These are phyloP conservation scores for Yamadazyma spencermartinsiae DNA, from an alignment of 1,139 yeast species.

Conservation along the genomic window DNA sequence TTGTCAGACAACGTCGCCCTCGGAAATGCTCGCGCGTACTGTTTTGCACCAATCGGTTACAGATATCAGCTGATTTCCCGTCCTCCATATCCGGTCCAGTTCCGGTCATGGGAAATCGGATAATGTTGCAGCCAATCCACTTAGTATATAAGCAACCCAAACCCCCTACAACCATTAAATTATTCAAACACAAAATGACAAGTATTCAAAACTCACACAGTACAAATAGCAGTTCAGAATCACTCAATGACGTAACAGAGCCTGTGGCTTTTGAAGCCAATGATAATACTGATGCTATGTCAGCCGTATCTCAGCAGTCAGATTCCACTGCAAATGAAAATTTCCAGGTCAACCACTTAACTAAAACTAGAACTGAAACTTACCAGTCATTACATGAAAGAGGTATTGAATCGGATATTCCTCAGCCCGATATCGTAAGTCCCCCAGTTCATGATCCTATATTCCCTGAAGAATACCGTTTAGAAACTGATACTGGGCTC, in stretches of 20 bases:
- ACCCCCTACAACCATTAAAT: too few species aligned
- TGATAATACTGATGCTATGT: slow-evolving; percentile 41
- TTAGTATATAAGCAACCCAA: too few species aligned
- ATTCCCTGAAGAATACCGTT: slow-evolving; percentile 87
- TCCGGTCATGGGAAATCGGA: too few species aligned
- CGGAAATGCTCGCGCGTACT: too few species aligned
- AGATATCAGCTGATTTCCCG: too few species aligned
- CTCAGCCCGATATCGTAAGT: slow-evolving; percentile 57
- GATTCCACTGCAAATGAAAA: slow-evolving; percentile 12
- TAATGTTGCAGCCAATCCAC: too few species aligned
- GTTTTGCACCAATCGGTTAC: too few species aligned
- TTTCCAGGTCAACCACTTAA: slow-evolving; percentile 12
- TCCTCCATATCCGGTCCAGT: too few species aligned
- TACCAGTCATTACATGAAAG: slow-evolving; percentile 61
- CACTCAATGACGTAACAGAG: not conserved
- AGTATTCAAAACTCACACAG: too few species aligned
- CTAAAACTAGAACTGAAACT: slow-evolving; percentile 66
- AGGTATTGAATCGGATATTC: slow-evolving; percentile 56
- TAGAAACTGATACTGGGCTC: slow-evolving; percentile 84
- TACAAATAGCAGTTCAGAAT: too few species aligned
- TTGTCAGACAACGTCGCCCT: too few species aligned
- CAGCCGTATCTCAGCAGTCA: slow-evolving; percentile 30
- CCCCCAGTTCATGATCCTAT: slow-evolving; percentile 67
- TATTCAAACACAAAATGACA: too few species aligned
- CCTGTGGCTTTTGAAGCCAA: slow-evolving; percentile 14